These are phyloP conservation scores for Crithidia mellificae DNA, from an alignment of 208 protist species.

Conservation along the genomic window DNA sequence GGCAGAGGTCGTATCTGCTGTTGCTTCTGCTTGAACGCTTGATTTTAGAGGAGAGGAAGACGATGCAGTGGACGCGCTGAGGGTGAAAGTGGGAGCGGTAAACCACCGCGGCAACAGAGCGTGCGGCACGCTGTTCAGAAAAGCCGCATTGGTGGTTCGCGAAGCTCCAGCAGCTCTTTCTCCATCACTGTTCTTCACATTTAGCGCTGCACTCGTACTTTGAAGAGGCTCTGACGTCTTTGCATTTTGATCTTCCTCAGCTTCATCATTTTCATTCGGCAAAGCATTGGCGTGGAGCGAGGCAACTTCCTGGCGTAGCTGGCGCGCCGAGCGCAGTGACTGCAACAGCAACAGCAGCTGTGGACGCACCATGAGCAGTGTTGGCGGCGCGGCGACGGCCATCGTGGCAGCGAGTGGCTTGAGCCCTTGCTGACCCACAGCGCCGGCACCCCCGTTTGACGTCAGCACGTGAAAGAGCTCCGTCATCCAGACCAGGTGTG, in stretches of 20 bases:
- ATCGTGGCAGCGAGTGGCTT: constrained; percentile 25
- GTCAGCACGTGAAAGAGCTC: constrained; percentile 62
- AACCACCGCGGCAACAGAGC: constrained; percentile 25
- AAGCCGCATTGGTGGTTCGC: background rate
- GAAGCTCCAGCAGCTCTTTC: background rate
- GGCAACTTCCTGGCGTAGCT: background rate
- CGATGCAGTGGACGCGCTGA: background rate
- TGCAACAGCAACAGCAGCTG: constrained; percentile 37
- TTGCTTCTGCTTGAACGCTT: background rate
- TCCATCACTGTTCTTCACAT: too few species aligned
- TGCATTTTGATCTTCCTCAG: too few species aligned
- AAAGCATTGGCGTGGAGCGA: background rate
- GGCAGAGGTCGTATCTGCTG: background rate
- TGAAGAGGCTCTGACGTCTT: too few species aligned
- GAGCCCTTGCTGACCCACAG: constrained; percentile 10
- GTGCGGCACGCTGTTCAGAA: constrained; percentile 14
- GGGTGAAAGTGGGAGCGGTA: background rate
- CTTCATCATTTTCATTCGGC: too few species aligned
- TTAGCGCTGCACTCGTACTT: too few species aligned
- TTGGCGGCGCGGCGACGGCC: constrained; percentile 32
- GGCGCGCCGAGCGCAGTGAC: constrained; percentile 14
- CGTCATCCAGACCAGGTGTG: constrained; percentile 29
- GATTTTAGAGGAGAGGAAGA: background rate
- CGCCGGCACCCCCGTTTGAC: constrained; percentile 37
- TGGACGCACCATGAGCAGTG: constrained; percentile 35